A percentile compares a stretch with the other conserved stretches of the same genome.
phyloP scores from a whole-genome alignment of 805 yeast genomes.

The Cyberlindnera saturnus region DNA sequence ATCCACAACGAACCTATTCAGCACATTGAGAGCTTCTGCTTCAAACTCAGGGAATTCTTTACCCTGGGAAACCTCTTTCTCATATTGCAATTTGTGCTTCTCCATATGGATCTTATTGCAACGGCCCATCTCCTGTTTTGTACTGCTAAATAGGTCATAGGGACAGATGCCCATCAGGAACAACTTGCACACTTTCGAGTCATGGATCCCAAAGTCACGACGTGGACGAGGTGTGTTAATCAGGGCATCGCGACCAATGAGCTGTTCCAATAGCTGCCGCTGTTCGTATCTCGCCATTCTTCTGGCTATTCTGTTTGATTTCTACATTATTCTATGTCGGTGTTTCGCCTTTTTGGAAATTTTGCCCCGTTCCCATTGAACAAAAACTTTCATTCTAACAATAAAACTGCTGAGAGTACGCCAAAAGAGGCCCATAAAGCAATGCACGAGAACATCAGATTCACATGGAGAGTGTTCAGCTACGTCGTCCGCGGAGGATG shows the following conservation, averaged over 20 bases:
- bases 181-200: constrained; percentile 66
- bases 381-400: background rate
- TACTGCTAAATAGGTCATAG: constrained; percentile 72
- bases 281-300: constrained; percentile 59
- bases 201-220: constrained; percentile 39
- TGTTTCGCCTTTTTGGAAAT: background rate
- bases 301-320: background rate
- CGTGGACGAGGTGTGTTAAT: constrained; percentile 32
- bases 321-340: background rate
- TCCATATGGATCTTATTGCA: constrained; percentile 76
- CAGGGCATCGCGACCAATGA: constrained; percentile 60
- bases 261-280: constrained; percentile 65
- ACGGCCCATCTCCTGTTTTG: constrained; percentile 76
- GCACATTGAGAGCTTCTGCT: constrained; percentile 35
- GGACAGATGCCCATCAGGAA: constrained; percentile 86
- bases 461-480: constrained; percentile 20
- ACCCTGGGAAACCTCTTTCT: constrained; percentile 38
- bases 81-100: constrained; percentile 66
- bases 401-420: too few relatives aligned
- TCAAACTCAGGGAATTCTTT: constrained; percentile 40
- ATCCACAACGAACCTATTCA: constrained; percentile 56
- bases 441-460: constrained; percentile 12
- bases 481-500: constrained; percentile 48
- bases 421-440: background rate
- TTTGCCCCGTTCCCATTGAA: background rate